Conservation (phyloP, 108 stramenopile genomes). For the Seminavis robusta region DNA sequence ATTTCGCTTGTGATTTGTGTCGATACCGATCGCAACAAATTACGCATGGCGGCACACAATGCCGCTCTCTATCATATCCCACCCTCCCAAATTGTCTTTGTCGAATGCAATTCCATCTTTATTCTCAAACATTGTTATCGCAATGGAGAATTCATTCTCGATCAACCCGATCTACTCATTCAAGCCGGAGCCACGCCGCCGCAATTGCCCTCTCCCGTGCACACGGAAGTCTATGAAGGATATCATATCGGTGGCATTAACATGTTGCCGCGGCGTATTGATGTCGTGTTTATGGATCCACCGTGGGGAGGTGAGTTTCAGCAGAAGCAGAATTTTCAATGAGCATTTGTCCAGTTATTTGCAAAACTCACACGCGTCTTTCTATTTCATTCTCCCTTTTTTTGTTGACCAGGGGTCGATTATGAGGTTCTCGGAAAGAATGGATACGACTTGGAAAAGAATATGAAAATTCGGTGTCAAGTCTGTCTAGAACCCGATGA, state of each 20-base stretch:
- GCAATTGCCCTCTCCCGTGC: constrained; percentile 45
- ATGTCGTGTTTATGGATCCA: constrained; percentile 85
- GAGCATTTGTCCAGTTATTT: constrained; percentile 4
- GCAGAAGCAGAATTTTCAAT: not conserved
- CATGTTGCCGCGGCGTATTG: constrained; percentile 54
- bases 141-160: constrained; percentile 59
- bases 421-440: constrained; percentile 78
- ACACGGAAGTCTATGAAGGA: constrained; percentile 47
- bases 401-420: constrained; percentile 58
- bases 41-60: constrained; percentile 90
- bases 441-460: constrained; percentile 76
- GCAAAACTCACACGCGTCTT: not conserved
- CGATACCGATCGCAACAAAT: constrained; percentile 84
- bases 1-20: constrained; percentile 81
- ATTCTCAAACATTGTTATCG: constrained; percentile 70
- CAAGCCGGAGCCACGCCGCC: constrained; percentile 11
- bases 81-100: constrained; percentile 66
- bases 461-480: constrained; percentile 75
- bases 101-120: constrained; percentile 78
- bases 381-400: not conserved
- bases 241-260: constrained; percentile 76
- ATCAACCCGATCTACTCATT: no score
- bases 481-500: constrained; percentile 32
- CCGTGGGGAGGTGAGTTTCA: constrained; percentile 49
- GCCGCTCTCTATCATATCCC: constrained; percentile 89